Evolutionary conservation across 164 flowering plant species (phyloP), one percentile per base, ranked within the genome.

Genomic region (Santalum album): DNA sequence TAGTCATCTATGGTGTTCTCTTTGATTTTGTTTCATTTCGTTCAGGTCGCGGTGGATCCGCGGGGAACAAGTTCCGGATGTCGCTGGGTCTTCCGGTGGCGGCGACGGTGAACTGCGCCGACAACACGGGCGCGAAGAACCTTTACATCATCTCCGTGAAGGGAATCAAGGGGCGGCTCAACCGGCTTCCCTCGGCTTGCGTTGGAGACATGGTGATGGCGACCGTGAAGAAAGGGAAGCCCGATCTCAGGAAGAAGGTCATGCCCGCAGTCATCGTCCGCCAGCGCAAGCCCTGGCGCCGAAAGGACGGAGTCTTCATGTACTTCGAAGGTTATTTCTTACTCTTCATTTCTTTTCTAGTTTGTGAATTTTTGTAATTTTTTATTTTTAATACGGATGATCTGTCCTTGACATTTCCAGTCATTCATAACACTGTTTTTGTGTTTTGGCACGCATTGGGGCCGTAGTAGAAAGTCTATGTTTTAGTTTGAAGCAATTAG

Each of bases 91-190:
- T 44, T 10, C 48, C 48, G 48, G 48, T 44, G 48, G 48, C 48
- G 18, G 48, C 48, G 22, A 44, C 48, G 20, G 22, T 44, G 9
- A 44, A 44, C 48, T 44, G 48, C 22, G 48, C 48, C 0, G 48
- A 44, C 48, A 44, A 44, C 48, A 44, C 48, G 1, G 48, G 48
- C 9, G 48, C 48, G 18, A 44, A 44, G 48, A 44, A 44, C 22
- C 48, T 44, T 44, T 44, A 44, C 48, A 44, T 44, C 48, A 44
- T 44, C 22, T 44, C 48, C n/a, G n/a, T n/a, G n/a, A n/a, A n/a
- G n/a, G n/a, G n/a, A n/a, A n/a, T n/a, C n/a, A n/a, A n/a, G n/a
- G 48, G 48, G 14, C 18, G 48, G 9, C 48, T 44, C 22, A 44
- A 44, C 22, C 48, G 48, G 9, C 48, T 44, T 44, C 48, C 48